Conservation (phyloP, 805 yeast genomes). For the Yamadazyma laniorum region DNA sequence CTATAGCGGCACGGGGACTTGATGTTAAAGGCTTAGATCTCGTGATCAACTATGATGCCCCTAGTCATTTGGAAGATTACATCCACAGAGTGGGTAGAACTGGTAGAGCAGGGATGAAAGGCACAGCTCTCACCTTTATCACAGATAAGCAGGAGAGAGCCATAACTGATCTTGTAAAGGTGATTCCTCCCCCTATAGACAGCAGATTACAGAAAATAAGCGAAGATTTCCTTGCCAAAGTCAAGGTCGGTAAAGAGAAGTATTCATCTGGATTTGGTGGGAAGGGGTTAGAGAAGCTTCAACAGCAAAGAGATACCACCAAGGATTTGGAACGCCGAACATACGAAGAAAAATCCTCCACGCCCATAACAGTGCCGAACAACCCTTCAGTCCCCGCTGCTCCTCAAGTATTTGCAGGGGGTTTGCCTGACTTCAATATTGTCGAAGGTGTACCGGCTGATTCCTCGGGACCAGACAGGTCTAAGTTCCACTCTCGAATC, state of each 20-base stretch:
- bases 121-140: constrained; percentile 62
- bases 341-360: constrained; percentile 24
- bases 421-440: constrained; percentile 46
- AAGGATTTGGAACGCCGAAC: constrained; percentile 49
- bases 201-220: constrained; percentile 51
- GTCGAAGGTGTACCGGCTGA: constrained; percentile 53
- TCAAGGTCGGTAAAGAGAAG: constrained; percentile 64
- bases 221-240: constrained; percentile 52
- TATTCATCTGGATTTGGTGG: constrained; percentile 88
- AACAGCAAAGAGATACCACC: constrained; percentile 21
- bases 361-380: background rate
- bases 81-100: constrained; percentile 96
- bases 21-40: constrained; percentile 84
- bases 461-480: constrained; percentile 53
- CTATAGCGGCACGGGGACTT: constrained; percentile 91
- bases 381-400: background rate
- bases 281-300: constrained; percentile 51
- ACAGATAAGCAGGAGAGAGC: constrained; percentile 58
- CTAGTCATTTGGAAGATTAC: constrained; percentile 90
- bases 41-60: constrained; percentile 72
- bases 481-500: constrained; percentile 62
- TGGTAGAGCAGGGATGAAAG: constrained; percentile 83
- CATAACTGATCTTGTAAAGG: constrained; percentile 68
- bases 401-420: constrained; percentile 11
- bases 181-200: constrained; percentile 54